phyloP scores from a whole-genome alignment of 2,329 filamentous ascomycete species.

The Erysiphe pulchra region DNA sequence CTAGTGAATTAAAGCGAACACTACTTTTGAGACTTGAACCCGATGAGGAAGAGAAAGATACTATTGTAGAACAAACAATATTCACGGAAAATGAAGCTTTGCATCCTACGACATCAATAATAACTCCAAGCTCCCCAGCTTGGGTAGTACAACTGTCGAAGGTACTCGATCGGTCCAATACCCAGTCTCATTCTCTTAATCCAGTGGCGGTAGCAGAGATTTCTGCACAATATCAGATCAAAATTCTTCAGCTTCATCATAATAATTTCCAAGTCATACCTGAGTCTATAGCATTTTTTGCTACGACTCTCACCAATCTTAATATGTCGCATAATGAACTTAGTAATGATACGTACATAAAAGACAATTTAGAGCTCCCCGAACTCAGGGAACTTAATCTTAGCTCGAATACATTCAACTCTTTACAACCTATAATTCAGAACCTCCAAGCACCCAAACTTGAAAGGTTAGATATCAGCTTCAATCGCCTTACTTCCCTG shows the following conservation, averaged over 20 bases:
- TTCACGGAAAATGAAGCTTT: constrained; percentile 6
- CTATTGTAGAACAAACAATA: constrained; percentile 14
- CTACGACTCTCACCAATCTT: constrained; percentile 41
- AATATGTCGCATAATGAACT: constrained; percentile 56
- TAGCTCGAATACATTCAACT: constrained; percentile 45
- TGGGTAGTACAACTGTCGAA: constrained; percentile 17
- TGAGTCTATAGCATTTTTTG: constrained; percentile 40
- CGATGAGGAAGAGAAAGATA: constrained; percentile 8
- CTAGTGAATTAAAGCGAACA: constrained; percentile 55
- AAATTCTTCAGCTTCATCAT: constrained; percentile 42
- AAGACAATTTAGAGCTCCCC: constrained; percentile 40
- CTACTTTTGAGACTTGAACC: constrained; percentile 42
- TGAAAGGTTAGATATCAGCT: constrained; percentile 53
- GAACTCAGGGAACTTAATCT: constrained; percentile 56
- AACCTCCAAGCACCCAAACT: constrained; percentile 50
- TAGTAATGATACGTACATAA: constrained; percentile 36
- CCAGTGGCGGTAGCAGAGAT: constrained; percentile 29
- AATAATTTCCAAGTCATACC: constrained; percentile 53
- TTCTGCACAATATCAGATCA: constrained; percentile 24
- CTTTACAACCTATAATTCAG: constrained; percentile 36
- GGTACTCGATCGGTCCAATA: constrained; percentile 43
- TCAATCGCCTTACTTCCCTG: constrained; percentile 53
- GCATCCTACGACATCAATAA: constrained; percentile 4
- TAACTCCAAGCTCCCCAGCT: constrained; percentile 5
- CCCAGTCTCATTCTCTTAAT: constrained; percentile 32